Evolutionary conservation across 768 basidiomycete species (phyloP).

Genomic region (Naganishia kalamii): DNA sequence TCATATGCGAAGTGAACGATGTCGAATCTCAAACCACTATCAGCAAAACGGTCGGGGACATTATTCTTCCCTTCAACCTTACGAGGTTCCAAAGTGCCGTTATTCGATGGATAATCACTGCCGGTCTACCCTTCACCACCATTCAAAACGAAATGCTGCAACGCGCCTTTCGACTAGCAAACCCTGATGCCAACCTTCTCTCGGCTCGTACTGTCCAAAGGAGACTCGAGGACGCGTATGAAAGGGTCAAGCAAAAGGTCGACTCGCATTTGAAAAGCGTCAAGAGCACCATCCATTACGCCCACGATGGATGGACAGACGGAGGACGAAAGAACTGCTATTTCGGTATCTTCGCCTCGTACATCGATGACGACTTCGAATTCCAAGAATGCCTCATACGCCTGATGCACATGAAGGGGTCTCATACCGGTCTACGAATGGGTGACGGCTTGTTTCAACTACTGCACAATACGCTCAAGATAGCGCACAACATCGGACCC

Average conservation of each 20-base stretch:
- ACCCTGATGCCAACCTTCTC: background rate
- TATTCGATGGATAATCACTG: conserved; percentile 1
- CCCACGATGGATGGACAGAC: conserved; percentile 2
- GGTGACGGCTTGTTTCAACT: conserved; percentile 1
- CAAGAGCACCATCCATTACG: background rate
- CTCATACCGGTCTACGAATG: background rate
- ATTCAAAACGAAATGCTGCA: background rate
- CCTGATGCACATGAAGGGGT: background rate
- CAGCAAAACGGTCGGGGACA: background rate
- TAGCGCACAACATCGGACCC: background rate
- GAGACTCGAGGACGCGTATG: background rate
- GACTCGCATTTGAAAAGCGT: background rate
- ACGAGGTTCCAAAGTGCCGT: background rate
- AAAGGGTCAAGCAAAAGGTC: background rate
- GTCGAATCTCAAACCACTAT: background rate
- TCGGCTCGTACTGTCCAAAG: background rate
- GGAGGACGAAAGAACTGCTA: background rate
- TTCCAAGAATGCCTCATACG: background rate
- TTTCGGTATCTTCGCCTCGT: background rate
- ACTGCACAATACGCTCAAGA: background rate
- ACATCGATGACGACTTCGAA: background rate
- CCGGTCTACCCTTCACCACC: background rate
- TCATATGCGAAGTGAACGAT: too few species aligned
- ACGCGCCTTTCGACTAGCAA: background rate
- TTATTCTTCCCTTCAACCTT: background rate